phyloP scores from a whole-genome alignment of 202 grass and related monocot genomes.

The Elaeis oleifera region DNA sequence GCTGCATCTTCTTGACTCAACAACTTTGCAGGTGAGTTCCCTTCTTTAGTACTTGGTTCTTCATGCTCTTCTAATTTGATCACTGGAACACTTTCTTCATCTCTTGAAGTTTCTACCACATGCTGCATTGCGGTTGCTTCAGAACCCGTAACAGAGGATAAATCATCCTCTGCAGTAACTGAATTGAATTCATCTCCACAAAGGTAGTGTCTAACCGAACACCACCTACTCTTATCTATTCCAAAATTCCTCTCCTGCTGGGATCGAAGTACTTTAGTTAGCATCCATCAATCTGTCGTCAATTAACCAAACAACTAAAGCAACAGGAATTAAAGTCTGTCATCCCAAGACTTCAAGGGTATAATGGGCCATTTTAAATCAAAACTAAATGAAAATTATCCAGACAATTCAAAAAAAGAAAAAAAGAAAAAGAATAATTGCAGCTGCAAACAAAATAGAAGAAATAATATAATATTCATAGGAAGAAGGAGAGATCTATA shows the following conservation, averaged over 20 bases:
- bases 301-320: too few species aligned
- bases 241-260: conserved; percentile 37
- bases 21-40: not conserved
- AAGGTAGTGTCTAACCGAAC: conserved; percentile 55
- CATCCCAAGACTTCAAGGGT: too few species aligned
- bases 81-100: not conserved
- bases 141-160: conserved; percentile 43
- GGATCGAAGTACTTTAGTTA: not conserved
- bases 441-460: too few species aligned
- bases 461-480: too few species aligned
- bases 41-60: conserved; percentile 6
- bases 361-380: too few species aligned
- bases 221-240: conserved; percentile 50
- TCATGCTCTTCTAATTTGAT: not conserved
- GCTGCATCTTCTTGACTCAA: conserved; percentile 27
- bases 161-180: conserved; percentile 29
- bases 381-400: too few species aligned
- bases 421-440: too few species aligned
- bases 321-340: too few species aligned
- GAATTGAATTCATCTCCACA: conserved; percentile 62
- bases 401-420: too few species aligned
- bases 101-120: not conserved
- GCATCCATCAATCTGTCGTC: too few species aligned
- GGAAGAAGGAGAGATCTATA: too few species aligned
- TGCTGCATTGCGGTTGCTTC: conserved; percentile 24